Evolutionary conservation across 345 rosid species (phyloP), one percentile per base, ranked within the genome.

Genomic region (Salix purpurea): DNA sequence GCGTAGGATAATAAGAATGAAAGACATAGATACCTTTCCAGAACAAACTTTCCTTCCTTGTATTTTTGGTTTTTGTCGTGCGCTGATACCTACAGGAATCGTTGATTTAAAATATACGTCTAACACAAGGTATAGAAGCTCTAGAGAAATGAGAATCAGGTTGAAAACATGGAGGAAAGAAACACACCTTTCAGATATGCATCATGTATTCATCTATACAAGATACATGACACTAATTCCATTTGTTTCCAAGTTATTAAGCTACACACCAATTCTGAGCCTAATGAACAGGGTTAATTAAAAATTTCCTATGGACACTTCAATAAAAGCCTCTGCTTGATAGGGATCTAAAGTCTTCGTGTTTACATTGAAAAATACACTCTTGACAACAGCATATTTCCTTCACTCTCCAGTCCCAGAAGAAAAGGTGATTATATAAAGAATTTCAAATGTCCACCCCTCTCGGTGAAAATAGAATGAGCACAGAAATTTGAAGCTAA

Each of bases 11-110:
- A 61, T 69, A 1, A 28, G 16, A 48, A 42, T 26, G 0, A 24
- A 83, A 24, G 34, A 23, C 1, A 39, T n/a, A 64, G 10, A 64
- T 76, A 81, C 90, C 90, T 83, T 77, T 85, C 87, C 34, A 80
- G 85, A 74, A 84, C 89, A 74, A 82, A 82, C 65, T 86, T 86
- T 39, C 87, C 89, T 80, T 86, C 87, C 79, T 87, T 85, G 84
- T 83, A 85, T 39, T 79, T 85, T 30, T 87, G 86, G 76, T 26
- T 60, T 75, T 81, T 73, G 42, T 81, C 90, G 60, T 85, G 86
- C 26, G 88, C 84, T 3, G 76, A 66, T 23, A 87, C 79, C 88
- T 85, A 52, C 75, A 77, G 40, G 42, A 39, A 48, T 14, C 21
- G 18, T 48, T 1, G 54, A 48, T 48, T 48, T 4, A 48, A 4